Base-by-base conservation (phyloP, 192 early-diverging fungal species). In the Coemansia aciculifera region DNA sequence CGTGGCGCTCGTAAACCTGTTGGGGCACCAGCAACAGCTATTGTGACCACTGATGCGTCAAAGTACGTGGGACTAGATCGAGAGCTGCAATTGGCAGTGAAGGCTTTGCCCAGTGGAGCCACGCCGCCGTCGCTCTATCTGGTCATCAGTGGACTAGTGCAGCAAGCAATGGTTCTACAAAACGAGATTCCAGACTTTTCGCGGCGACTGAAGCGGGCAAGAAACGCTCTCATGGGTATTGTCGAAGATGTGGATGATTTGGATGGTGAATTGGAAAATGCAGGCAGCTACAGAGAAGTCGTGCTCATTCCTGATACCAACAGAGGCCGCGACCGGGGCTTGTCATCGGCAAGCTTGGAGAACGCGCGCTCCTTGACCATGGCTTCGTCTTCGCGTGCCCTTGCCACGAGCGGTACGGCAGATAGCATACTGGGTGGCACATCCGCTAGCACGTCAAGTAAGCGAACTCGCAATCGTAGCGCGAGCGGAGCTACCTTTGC, bases 171-270 rank as follows among this genome's bases (percentile, higher is more conserved):
- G 40, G 69, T 75, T 27, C 67, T 83, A 59, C 71, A 75, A 54
- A 78, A 66, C 67, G 80, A 83, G 42, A 77, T 83, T 3, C 80
- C 80, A 0, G 80, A 78, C 63, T 83, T 78, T 74, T 27, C 72
- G 11, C 75, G 75, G n/a, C 66, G 80, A 15, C 72, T 83, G 17
- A 74, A 74, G 56, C 71, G 80, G 12, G 80, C 80, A 1, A 46
- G 80, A 39, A 83, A 83, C 27, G 80, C 80, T 32, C 68, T 83
- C 31, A 83, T 83, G 80, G 80, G 80, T 44, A 71, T 83, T 36
- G 80, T 83, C 5, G 80, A 83, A 61, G 80, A 83, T 42, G 75
- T 62, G 6, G 72, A 77, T 38, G 75, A 74, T 17, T 67, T 83
- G 59, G 72, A 83, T 34, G 75, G 69, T 44, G 80, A 83, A 59